Conservation (phyloP, 2,329 filamentous ascomycete species). For the Penicillium sp. region DNA sequence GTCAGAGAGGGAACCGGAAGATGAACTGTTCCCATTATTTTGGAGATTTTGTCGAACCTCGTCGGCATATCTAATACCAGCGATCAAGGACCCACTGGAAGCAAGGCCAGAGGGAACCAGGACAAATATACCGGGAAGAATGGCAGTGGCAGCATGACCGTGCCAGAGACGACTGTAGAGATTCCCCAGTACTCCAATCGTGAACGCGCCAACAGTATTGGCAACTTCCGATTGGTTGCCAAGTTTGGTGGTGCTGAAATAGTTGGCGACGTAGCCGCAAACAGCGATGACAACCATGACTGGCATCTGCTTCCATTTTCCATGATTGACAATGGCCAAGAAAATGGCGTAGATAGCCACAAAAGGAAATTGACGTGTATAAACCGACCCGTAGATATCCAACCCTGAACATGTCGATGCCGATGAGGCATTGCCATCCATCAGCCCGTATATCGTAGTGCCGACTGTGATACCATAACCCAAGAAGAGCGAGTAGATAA, state of each 20-base stretch:
- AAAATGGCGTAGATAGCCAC: slow-evolving; percentile 74
- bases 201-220: slow-evolving; percentile 74
- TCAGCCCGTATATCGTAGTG: slow-evolving; percentile 61
- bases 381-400: slow-evolving; percentile 44
- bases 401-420: slow-evolving; percentile 54
- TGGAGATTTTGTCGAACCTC: slow-evolving; percentile 45
- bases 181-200: slow-evolving; percentile 78
- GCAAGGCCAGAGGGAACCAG: slow-evolving; percentile 63
- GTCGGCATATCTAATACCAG: slow-evolving; percentile 59
- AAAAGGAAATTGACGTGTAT: slow-evolving; percentile 64
- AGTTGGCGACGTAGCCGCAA: slow-evolving; percentile 74
- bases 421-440: slow-evolving; percentile 56
- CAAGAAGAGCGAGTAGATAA: slow-evolving; percentile 71
- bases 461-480: slow-evolving; percentile 72
- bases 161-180: slow-evolving; percentile 72
- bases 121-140: slow-evolving; percentile 84
- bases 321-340: slow-evolving; percentile 77
- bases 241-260: slow-evolving; percentile 69
- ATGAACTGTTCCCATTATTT: slow-evolving; percentile 26
- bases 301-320: slow-evolving; percentile 75
- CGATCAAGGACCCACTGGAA: slow-evolving; percentile 58
- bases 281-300: slow-evolving; percentile 75
- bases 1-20: slow-evolving; percentile 24
- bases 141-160: slow-evolving; percentile 78
- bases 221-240: slow-evolving; percentile 70